Evolutionary conservation across 1,139 yeast species (phyloP).

Genomic region (Taphrina deformans): DNA sequence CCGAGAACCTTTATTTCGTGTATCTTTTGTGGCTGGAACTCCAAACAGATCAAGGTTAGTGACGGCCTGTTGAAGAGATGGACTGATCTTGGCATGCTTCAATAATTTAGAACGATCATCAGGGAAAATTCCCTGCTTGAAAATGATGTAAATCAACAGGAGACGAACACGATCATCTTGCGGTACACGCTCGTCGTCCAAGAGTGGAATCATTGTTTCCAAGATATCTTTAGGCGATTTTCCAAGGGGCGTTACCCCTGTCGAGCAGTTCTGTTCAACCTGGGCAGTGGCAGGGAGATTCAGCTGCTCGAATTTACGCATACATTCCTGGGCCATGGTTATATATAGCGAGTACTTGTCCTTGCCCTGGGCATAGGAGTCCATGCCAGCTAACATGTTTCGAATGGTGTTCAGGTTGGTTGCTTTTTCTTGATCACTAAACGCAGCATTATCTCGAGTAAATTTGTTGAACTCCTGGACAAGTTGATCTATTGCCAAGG

Average conservation of each 20-base stretch:
- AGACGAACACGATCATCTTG: slow-evolving; percentile 66
- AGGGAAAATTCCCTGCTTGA: slow-evolving; percentile 80
- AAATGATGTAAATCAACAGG: slow-evolving; percentile 73
- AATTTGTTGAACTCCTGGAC: slow-evolving; percentile 64
- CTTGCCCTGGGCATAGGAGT: slow-evolving; percentile 48
- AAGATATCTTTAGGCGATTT: slow-evolving; percentile 63
- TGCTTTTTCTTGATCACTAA: slow-evolving; percentile 44
- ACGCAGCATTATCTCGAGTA: slow-evolving; percentile 65
- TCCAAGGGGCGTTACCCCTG: slow-evolving; percentile 73
- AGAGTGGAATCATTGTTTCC: slow-evolving; percentile 61
- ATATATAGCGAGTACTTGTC: slow-evolving; percentile 48
- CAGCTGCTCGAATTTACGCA: slow-evolving; percentile 45
- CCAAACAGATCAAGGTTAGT: slow-evolving; percentile 68
- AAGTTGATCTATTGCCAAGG: slow-evolving; percentile 69
- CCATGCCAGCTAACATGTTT: slow-evolving; percentile 49
- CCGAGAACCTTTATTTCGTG: slow-evolving; percentile 45
- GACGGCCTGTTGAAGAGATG: slow-evolving; percentile 63
- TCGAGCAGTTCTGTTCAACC: slow-evolving; percentile 61
- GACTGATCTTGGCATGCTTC: slow-evolving; percentile 64
- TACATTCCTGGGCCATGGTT: slow-evolving; percentile 49
- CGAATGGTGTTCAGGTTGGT: slow-evolving; percentile 48
- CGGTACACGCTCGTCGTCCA: slow-evolving; percentile 51
- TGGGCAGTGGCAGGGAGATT: slow-evolving; percentile 45
- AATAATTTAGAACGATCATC: slow-evolving; percentile 71
- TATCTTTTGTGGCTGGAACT: slow-evolving; percentile 58